Percentiles rank a stretch among this genome's conserved stretches.
Conservation (phyloP, 306 rosid genomes). For the Cyamopsis tetragonoloba region DNA sequence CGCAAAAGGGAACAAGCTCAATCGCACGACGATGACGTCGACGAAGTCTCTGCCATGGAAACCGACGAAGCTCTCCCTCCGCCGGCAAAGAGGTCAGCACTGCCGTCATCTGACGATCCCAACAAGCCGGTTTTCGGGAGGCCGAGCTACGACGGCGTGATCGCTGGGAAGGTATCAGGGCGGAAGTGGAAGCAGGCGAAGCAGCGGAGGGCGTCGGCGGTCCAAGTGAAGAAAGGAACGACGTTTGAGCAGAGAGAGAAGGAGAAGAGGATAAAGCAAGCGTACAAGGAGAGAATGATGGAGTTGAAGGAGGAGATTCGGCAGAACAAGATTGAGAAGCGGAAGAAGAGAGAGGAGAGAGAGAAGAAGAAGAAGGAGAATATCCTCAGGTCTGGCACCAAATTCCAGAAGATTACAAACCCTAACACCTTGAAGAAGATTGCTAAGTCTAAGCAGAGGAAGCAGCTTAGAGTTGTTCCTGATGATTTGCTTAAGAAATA, state of each 20-base stretch:
- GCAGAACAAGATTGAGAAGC: slow-evolving; percentile 71
- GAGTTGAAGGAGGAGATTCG: slow-evolving; percentile 80
- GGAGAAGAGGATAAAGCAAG: slow-evolving; percentile 72
- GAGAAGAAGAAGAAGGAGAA: slow-evolving; percentile 93
- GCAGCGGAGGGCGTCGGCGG: slow-evolving; percentile 61
- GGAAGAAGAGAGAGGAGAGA: slow-evolving; percentile 79
- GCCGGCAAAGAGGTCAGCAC: slow-evolving; percentile 63
- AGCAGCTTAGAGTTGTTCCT: slow-evolving; percentile 71
- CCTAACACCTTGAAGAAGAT: slow-evolving; percentile 81
- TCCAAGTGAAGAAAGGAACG: slow-evolving; percentile 56
- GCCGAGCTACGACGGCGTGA: slow-evolving; percentile 84
- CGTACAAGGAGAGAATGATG: slow-evolving; percentile 62
- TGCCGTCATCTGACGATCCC: slow-evolving; percentile 67
- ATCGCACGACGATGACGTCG: neutral
- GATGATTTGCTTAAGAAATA: slow-evolving; percentile 49
- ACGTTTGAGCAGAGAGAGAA: slow-evolving; percentile 64
- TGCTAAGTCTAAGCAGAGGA: slow-evolving; percentile 71
- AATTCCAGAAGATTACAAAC: slow-evolving; percentile 72
- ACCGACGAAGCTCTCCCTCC: slow-evolving; percentile 53
- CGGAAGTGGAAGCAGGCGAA: slow-evolving; percentile 84
- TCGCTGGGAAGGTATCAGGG: slow-evolving; percentile 75
- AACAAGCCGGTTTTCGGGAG: slow-evolving; percentile 60
- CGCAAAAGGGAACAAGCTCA: slow-evolving; percentile 61
- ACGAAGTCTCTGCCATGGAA: slow-evolving; percentile 47
- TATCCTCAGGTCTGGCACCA: slow-evolving; percentile 70